phyloP scores from a whole-genome alignment of 306 rosid genomes.

The Trifolium repens region DNA sequence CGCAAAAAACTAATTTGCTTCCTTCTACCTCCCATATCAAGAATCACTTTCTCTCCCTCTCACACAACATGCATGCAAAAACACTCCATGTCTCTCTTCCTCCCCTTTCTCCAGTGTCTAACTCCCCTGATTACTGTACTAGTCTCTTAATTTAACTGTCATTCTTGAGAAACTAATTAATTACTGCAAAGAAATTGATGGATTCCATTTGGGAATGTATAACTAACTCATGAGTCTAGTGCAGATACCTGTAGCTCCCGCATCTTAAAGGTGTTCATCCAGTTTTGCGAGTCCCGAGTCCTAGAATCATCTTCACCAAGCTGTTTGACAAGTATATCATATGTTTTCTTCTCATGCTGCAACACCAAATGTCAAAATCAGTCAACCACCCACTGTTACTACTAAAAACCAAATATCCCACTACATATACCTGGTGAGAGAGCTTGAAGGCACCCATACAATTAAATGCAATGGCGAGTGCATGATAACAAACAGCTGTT shows the following conservation, averaged over 20 bases:
- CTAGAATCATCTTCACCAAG: constrained; percentile 96
- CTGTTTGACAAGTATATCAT: constrained; percentile 95
- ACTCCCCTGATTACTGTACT: constrained; percentile 8
- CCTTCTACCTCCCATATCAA: background rate
- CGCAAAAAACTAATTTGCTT: too few species aligned
- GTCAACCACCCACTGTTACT: constrained; percentile 14
- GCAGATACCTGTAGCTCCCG: constrained; percentile 83
- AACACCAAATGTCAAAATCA: constrained; percentile 38
- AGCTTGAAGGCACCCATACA: constrained; percentile 98
- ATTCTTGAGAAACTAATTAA: background rate
- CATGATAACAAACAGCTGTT: constrained; percentile 99
- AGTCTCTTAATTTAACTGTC: background rate
- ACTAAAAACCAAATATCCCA: background rate
- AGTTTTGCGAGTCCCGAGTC: constrained; percentile 88
- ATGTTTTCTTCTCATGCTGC: constrained; percentile 97
- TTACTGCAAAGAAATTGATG: background rate
- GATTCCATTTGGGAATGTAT: background rate
- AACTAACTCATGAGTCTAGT: too few species aligned
- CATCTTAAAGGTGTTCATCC: constrained; percentile 98
- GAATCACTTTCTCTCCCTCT: background rate
- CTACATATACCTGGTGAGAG: constrained; percentile 80
- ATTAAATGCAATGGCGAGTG: constrained; percentile 95
- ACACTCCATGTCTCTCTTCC: background rate
- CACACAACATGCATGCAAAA: background rate
- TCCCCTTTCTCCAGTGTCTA: background rate